Percentiles rank a stretch among this genome's conserved stretches.
Conservation (phyloP, 306 rosid genomes). For the Carpinus viminea region DNA sequence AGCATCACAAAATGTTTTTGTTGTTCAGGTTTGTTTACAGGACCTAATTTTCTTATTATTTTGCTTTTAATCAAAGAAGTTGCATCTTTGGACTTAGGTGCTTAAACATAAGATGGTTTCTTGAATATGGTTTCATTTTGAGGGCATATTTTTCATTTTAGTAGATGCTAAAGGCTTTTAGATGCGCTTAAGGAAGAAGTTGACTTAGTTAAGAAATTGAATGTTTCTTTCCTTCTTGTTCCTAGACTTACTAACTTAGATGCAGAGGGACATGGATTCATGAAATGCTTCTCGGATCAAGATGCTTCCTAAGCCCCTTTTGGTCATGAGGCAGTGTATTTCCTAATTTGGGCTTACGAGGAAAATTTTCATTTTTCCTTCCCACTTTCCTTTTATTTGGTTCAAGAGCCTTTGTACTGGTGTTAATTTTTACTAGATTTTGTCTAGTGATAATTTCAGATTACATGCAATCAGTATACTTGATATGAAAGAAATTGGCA, state of each 20-base stretch:
- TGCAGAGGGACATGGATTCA: background rate
- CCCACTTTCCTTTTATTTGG: background rate
- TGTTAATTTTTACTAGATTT: background rate
- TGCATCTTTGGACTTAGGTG: background rate
- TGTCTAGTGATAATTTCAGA: background rate
- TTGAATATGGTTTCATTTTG: background rate
- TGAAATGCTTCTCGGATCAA: background rate
- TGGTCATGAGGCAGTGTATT: background rate
- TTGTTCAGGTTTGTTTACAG: constrained; percentile 67
- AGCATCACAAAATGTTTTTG: constrained; percentile 78
- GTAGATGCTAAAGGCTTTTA: background rate
- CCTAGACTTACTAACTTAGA: background rate
- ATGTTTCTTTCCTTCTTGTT: background rate
- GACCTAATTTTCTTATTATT: constrained; percentile 8
- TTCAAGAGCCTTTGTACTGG: background rate
- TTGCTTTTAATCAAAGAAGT: constrained; percentile 1
- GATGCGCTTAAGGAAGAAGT: background rate
- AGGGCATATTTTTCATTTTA: background rate
- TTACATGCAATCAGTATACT: background rate
- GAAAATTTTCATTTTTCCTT: background rate
- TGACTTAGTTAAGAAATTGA: background rate
- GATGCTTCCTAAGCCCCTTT: background rate
- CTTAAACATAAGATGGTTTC: background rate
- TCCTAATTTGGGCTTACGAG: background rate
- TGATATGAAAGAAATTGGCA: background rate